Conservation (phyloP, 2,329 filamentous ascomycete species). For the Fusarium caatingaense region DNA sequence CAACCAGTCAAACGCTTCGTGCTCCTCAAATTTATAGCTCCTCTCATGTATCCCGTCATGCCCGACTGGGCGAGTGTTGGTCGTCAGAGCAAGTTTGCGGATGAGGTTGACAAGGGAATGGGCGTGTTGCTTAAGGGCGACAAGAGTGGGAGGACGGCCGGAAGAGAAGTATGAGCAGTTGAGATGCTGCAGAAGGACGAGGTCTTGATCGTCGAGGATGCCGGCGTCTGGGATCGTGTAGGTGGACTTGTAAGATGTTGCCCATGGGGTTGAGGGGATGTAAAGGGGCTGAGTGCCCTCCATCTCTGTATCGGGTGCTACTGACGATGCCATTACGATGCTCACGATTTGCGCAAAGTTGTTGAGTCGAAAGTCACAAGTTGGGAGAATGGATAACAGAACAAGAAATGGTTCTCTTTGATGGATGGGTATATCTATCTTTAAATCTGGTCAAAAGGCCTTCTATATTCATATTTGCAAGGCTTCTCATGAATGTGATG, state of each 20-base stretch:
- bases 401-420: constrained; percentile 10
- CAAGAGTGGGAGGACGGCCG: constrained; percentile 64
- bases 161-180: constrained; percentile 70
- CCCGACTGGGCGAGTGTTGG: constrained; percentile 39
- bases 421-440: constrained; percentile 1
- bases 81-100: constrained; percentile 57
- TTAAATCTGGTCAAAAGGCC: not conserved
- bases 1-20: constrained; percentile 69
- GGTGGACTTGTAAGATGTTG: constrained; percentile 44
- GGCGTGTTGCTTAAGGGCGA: constrained; percentile 69
- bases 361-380: not conserved
- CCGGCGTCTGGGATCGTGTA: constrained; percentile 42
- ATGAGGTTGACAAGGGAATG: constrained; percentile 68
- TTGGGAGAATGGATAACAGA: not conserved
- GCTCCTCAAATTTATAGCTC: constrained; percentile 49
- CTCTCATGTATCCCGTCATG: constrained; percentile 46
- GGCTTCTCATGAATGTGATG: not conserved
- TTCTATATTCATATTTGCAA: not conserved
- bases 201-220: constrained; percentile 34
- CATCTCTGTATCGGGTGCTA: constrained; percentile 14
- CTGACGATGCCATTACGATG: constrained; percentile 6
- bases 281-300: constrained; percentile 5
- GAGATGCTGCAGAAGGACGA: constrained; percentile 54
- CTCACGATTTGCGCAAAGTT: not conserved
- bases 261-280: constrained; percentile 45